These are phyloP conservation scores for Leucogyrophana mollusca DNA, from an alignment of 768 basidiomycete genomes.

Conservation along the genomic window DNA sequence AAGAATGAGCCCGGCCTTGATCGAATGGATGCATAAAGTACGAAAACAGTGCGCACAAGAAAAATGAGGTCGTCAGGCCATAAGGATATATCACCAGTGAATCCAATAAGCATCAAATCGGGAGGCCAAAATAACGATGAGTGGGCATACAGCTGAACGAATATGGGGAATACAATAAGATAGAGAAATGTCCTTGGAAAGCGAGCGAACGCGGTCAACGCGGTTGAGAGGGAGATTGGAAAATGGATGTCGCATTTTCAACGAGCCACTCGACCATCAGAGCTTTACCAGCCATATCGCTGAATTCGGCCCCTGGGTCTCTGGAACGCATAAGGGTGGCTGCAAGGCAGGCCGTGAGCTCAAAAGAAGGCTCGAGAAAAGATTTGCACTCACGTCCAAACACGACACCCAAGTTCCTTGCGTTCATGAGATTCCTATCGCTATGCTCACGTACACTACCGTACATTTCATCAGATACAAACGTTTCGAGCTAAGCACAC, in stretches of 20 bases:
- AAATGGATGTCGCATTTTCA: constrained; percentile 73
- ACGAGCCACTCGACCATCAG: constrained; percentile 93
- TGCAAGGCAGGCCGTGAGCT: constrained; percentile 32
- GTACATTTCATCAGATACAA: background rate
- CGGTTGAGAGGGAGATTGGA: constrained; percentile 21
- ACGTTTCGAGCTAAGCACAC: background rate
- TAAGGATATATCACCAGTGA: no score
- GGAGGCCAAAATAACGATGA: constrained; percentile 8
- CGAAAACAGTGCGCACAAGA: no score
- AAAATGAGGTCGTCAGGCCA: no score
- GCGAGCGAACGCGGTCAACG: constrained; percentile 13
- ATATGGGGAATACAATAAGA: constrained; percentile 26
- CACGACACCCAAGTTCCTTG: constrained; percentile 93
- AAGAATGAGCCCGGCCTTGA: background rate
- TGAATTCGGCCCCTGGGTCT: constrained; percentile 86
- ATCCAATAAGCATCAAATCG: background rate
- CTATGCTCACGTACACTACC: constrained; percentile 59
- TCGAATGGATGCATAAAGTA: background rate
- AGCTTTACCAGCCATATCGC: constrained; percentile 97
- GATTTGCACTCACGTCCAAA: constrained; percentile 82
- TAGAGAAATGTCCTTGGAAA: constrained; percentile 11
- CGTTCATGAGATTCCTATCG: constrained; percentile 87
- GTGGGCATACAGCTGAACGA: constrained; percentile 6
- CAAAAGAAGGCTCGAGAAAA: background rate
- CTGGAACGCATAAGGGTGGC: constrained; percentile 93